A percentile compares a stretch with the other conserved stretches of the same genome.
phyloP scores from a whole-genome alignment of 306 rosid genomes.

The Inga oerstediana region DNA sequence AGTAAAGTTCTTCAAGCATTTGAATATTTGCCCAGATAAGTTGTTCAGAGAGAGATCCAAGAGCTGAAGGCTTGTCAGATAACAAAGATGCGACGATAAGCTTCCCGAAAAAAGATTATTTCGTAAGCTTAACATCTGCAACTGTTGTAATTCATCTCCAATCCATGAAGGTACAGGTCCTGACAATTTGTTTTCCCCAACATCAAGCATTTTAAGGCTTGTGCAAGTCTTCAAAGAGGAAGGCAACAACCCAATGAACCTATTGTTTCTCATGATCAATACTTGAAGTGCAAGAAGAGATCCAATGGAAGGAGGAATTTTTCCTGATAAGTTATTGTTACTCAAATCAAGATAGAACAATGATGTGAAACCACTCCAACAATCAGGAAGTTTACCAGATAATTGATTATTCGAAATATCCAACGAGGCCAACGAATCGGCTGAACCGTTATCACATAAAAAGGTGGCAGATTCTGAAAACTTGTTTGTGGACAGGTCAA shows the following conservation, averaged over 20 bases:
- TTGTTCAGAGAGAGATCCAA: conserved; percentile 32
- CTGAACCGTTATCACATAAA: not conserved
- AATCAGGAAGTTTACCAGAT: conserved; percentile 19
- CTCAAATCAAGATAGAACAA: conserved; percentile 30
- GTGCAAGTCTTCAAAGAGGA: conserved; percentile 21
- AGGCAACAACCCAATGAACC: not conserved
- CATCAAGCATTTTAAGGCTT: conserved; percentile 19
- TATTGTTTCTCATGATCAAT: conserved; percentile 24
- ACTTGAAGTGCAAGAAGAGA: not conserved
- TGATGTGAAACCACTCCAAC: conserved; percentile 28
- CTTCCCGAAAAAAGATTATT: conserved; percentile 19
- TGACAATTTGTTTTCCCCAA: conserved; percentile 23
- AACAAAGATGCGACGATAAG: conserved; percentile 18
- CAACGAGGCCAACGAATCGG: not conserved
- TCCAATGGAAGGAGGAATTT: conserved; percentile 27
- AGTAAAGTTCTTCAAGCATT: conserved; percentile 33
- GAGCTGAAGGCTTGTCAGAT: conserved; percentile 1
- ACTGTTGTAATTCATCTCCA: not conserved
- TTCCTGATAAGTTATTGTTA: conserved; percentile 23
- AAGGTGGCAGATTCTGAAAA: not conserved
- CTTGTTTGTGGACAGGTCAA: conserved; percentile 31
- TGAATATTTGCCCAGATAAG: conserved; percentile 3
- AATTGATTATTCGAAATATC: conserved; percentile 21
- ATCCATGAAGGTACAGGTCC: conserved; percentile 35
- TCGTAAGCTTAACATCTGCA: conserved; percentile 22